phyloP scores from a whole-genome alignment of 345 rosid genomes.

The Linum lewisii region DNA sequence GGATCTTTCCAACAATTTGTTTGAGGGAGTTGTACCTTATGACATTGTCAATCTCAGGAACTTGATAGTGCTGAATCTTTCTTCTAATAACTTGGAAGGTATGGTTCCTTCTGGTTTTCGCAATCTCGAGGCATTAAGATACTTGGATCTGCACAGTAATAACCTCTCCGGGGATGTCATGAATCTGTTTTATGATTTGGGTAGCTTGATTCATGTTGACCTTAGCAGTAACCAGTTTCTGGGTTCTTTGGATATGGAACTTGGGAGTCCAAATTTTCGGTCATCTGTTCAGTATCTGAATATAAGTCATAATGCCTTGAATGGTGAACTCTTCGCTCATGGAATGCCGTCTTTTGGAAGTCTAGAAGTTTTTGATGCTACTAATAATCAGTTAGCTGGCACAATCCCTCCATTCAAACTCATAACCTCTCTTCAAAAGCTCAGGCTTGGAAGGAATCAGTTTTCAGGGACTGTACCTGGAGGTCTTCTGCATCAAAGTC shows the following conservation, averaged over 20 bases:
- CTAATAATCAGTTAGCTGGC: conserved; percentile 57
- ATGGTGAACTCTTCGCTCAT: conserved; percentile 60
- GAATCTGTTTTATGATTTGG: conserved; percentile 47
- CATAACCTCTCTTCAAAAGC: conserved; percentile 64
- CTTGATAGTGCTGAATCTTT: conserved; percentile 43
- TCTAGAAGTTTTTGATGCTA: conserved; percentile 84
- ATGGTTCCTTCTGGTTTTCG: conserved; percentile 39
- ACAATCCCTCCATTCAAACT: conserved; percentile 63
- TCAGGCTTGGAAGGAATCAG: conserved; percentile 57
- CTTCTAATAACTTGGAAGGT: conserved; percentile 48
- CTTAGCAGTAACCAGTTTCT: conserved; percentile 61
- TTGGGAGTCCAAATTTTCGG: conserved; percentile 50
- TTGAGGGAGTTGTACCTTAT: conserved; percentile 46
- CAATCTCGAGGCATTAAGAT: conserved; percentile 39
- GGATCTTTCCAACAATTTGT: conserved; percentile 50
- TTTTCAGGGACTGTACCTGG: conserved; percentile 58
- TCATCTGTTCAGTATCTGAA: conserved; percentile 54
- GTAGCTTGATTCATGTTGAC: conserved; percentile 39
- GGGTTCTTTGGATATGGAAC: conserved; percentile 70
- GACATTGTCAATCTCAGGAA: conserved; percentile 30
- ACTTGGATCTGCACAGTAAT: conserved; percentile 57
- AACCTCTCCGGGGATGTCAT: conserved; percentile 61
- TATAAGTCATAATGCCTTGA: conserved; percentile 49
- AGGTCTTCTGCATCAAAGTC: conserved; percentile 60
- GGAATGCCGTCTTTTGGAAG: conserved; percentile 77